Evolutionary conservation across 768 basidiomycete species (phyloP), one percentile per base, ranked within the genome.

Genomic region (Pulveroboletus sp.): DNA sequence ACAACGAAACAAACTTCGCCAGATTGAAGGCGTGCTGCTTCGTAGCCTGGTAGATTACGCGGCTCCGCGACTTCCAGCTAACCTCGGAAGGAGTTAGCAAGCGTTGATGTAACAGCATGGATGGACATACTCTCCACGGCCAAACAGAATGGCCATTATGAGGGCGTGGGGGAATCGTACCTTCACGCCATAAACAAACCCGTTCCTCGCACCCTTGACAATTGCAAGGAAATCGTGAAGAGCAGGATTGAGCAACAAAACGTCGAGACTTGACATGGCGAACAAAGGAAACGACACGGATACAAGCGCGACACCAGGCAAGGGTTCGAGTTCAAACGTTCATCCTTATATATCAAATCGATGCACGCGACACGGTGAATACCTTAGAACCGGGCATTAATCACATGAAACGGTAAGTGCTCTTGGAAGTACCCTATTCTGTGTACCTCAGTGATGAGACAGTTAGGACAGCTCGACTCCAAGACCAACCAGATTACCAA

Each of bases 111-210:
- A 32, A 41, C 6, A 14, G 31, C 31, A 37, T 13, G 29, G 19
- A 45, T 23, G 10, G 5, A 81, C 91, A 68, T 59, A 96, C 92
- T 89, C 81, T 73, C 93, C 93, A 41, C 86, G 80, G 27, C 93
- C 92, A 62, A 97, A 98, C 35, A 98, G 74, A 52, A 96, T 80
- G 20, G 93, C 88, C 94, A 97, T 97, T 43, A 98, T 86, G 24
- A 98, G 73, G 1, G 95, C 95, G 78, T 98, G 95, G 32, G 95
- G 95, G 61, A 95, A 94, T 36, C 93, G 75, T 54, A 95, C 86
- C 71, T 93, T 92, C 58, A 86, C 87, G 31, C 91, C 91, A 59
- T 93, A 93, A 9, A 93, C 87, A 51, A 92, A 79, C 5, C 92
- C 92, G 63, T 93, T 93, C 35, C 91, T 80, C 27, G 92, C 89